Evolutionary conservation across 2,329 filamentous ascomycete species (phyloP), one percentile per base, ranked within the genome.

Genomic region (Pseudogymnoascus sp.): DNA sequence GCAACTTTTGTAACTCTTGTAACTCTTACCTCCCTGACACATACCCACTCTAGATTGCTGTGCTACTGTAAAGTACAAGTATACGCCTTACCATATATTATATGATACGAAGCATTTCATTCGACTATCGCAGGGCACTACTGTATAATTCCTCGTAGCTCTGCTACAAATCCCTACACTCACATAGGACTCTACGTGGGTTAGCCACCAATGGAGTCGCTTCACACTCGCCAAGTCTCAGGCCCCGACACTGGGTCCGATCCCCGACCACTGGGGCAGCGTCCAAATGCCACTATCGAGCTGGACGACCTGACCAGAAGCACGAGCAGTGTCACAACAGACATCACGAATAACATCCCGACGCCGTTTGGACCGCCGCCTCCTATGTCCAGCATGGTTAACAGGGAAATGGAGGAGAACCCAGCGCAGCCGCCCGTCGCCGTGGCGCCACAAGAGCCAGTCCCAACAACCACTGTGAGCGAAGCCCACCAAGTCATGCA

Each of bases 271-370:
- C 47, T 54, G 47, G 47, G 47, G 47, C 47, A 54, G 3, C 29
- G 29, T 54, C 15, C 47, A 54, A 54, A 54, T 54, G 29, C 47
- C 47, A 54, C 47, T 54, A 33, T 54, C n/a, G 47, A 54, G 47
- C 29, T 54, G 29, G 47, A 54, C 47, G 47, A 54, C 47, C 47
- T 54, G 47, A 54, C 47, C 47, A 54, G 47, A 54, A 54, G 47
- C 47, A 54, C 29, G 29, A 54, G 47, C 47, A 54, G 47, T 54
- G 47, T 54, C 47, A 54, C 47, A 54, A 21, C 29, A 54, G 29
- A 54, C 47, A 54, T 54, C 29, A 54, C 15, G 10, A 54, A 33
- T n/a, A 54, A 54, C 29, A 54, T 54, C 29, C 29, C 47, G 7
- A 54, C 47, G 47, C 47, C 47, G 7, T 54, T 54, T 54, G 47